Conservation (phyloP, 345 rosid genomes). For the Populus euphratica region DNA sequence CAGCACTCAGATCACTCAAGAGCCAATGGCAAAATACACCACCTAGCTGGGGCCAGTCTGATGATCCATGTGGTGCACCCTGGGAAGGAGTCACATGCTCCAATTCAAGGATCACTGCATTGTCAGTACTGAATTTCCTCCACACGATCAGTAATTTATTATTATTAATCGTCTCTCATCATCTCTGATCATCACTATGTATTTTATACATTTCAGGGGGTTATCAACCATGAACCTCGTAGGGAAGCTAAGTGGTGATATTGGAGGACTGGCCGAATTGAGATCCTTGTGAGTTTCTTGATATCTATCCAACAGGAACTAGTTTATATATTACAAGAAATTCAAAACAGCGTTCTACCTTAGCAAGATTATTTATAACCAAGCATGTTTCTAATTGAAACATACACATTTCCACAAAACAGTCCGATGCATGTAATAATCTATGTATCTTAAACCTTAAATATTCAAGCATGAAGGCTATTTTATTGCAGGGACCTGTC, state of each 20-base stretch:
- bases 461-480: neutral
- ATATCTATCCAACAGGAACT: neutral
- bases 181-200: neutral
- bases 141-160: neutral
- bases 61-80: constrained; percentile 75
- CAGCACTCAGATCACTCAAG: constrained; percentile 72
- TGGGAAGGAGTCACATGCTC: constrained; percentile 92
- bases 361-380: neutral
- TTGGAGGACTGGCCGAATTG: constrained; percentile 79
- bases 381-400: neutral
- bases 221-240: constrained; percentile 74
- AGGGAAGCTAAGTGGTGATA: constrained; percentile 86
- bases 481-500: constrained; percentile 75
- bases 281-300: constrained; percentile 66
- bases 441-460: neutral
- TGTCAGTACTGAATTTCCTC: constrained; percentile 45
- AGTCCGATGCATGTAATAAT: neutral
- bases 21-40: constrained; percentile 73
- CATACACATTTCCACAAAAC: neutral
- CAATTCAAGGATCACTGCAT: constrained; percentile 63
- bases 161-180: neutral
- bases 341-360: neutral
- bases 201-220: constrained; percentile 43
- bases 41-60: constrained; percentile 63
- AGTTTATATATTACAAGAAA: neutral